A percentile compares a stretch with the other conserved stretches of the same genome.
These are phyloP conservation scores for Nigrospora osmanthi DNA, from an alignment of 2,329 filamentous ascomycete species.

Conservation along the genomic window DNA sequence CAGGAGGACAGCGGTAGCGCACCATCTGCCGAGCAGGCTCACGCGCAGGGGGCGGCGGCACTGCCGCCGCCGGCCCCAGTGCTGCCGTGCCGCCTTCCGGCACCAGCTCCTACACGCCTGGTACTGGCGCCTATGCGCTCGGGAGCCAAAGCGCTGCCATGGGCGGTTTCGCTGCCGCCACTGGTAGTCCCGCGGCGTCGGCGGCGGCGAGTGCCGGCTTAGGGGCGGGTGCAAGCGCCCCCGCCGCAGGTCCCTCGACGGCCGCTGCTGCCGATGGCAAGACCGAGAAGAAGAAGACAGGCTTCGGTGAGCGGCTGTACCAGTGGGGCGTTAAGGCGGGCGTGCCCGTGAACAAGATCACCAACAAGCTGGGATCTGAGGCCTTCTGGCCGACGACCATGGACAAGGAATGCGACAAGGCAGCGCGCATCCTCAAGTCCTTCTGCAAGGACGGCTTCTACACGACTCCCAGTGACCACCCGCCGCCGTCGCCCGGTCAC, in stretches of 20 bases:
- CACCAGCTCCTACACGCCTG: neutral
- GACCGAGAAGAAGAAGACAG: constrained; percentile 8
- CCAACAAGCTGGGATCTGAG: constrained; percentile 75
- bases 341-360: constrained; percentile 70
- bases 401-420: constrained; percentile 88
- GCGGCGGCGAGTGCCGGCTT: neutral
- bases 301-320: constrained; percentile 15
- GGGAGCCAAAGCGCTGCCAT: too few species aligned
- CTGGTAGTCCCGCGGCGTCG: neutral
- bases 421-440: constrained; percentile 70
- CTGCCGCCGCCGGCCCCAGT: too few species aligned
- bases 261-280: constrained; percentile 12
- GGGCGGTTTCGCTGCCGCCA: too few species aligned
- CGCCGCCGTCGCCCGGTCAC: constrained; percentile 14
- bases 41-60: neutral
- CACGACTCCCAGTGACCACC: constrained; percentile 21
- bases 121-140: too few species aligned
- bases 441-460: constrained; percentile 68
- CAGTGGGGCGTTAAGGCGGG: constrained; percentile 41
- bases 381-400: constrained; percentile 80
- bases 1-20: neutral
- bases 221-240: neutral
- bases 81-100: neutral
- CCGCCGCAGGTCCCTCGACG: constrained; percentile 3
- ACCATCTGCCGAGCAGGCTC: neutral